Conservation (phyloP, 2,329 filamentous ascomycete genomes). For the Dichotomopilus funicola region DNA sequence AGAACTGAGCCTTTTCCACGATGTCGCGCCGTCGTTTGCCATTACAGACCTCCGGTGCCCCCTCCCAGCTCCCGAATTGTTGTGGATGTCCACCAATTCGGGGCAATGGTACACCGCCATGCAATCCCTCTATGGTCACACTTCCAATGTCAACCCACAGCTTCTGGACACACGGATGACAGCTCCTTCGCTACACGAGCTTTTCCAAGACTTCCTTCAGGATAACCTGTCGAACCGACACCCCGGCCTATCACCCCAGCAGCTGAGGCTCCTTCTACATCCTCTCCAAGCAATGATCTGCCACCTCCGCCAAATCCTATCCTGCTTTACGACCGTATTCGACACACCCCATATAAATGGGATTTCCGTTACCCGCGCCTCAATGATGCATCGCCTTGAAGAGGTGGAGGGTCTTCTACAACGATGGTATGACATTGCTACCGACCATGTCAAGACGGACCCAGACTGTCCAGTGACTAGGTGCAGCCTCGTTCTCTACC, state of each 20-base stretch:
- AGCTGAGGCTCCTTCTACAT: conserved; percentile 61
- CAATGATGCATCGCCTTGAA: conserved; percentile 53
- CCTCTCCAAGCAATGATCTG: conserved; percentile 60
- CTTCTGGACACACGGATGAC: conserved; percentile 43
- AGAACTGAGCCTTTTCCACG: conserved; percentile 61
- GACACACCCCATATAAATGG: conserved; percentile 35
- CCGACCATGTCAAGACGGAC: conserved; percentile 48
- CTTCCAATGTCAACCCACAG: conserved; percentile 43
- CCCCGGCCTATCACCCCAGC: conserved; percentile 40
- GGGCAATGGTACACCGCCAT: conserved; percentile 54
- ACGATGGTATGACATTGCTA: conserved; percentile 61
- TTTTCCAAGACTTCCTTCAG: conserved; percentile 62
- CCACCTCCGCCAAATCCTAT: conserved; percentile 58
- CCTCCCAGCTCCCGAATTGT: conserved; percentile 53
- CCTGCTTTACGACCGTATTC: conserved; percentile 55
- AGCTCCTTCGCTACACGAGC: conserved; percentile 54
- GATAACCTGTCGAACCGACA: conserved; percentile 52
- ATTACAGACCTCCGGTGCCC: conserved; percentile 59
- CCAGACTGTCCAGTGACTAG: conserved; percentile 53
- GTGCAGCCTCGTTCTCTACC: conserved; percentile 62
- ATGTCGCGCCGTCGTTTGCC: conserved; percentile 55
- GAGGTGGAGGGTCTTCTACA: conserved; percentile 59
- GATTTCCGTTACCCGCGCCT: conserved; percentile 50
- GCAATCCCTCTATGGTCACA: conserved; percentile 52
- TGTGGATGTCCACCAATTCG: conserved; percentile 56